Evolutionary conservation across 108 stramenopile genomes (phyloP), one percentile per base, ranked within the genome.

Genomic region (Aurantiochytrium sp.): DNA sequence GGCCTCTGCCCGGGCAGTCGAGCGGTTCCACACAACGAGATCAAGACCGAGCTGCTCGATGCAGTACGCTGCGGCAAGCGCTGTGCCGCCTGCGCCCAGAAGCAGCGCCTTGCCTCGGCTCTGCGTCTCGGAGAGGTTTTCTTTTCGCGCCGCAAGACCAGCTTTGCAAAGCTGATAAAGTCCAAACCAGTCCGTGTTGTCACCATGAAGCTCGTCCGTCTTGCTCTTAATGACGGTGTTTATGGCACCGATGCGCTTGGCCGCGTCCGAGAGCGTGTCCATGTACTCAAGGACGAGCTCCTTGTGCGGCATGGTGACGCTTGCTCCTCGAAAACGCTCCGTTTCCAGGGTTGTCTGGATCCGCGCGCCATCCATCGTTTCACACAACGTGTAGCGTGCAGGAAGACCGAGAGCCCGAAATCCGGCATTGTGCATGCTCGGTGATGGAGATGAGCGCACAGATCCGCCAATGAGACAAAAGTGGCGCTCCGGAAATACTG

Each of bases 101-200:
- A 99, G 97, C 4, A 99, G 92, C 45, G 76, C 76, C n/a, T 43
- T 16, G 3, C 76, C 76, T 14, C 5, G 28, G 43, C 43, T 35
- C 49, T 12, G 49, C 35, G 42, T 12, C 25, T 42, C 64, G 35
- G 25, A 35, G 2, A 0, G 2, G 35, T 35, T 69, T 23, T 69
- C 64, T 12, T 23, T 8, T 12, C 76, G 45, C 18, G 53, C 87
- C 3, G 10, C 28, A 21, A 69, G 23, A 5, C 28, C 44, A 42
- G 44, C 43, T 8, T 88, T 35, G 49, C 18, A 23, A 12, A 83
- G 51, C 25, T 93, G 95, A 53, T 28, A 83, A 44, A 99, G 98
- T 19, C 99, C 99, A 69, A 95, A 94, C 98, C 99, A 99, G 90
- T 99, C 99, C 4, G 98, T 99, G 92, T 99, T 99, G 91, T 99